Evolutionary conservation across 176 grass and related monocot species (phyloP).

Genomic region (Pontederia crassipes): DNA sequence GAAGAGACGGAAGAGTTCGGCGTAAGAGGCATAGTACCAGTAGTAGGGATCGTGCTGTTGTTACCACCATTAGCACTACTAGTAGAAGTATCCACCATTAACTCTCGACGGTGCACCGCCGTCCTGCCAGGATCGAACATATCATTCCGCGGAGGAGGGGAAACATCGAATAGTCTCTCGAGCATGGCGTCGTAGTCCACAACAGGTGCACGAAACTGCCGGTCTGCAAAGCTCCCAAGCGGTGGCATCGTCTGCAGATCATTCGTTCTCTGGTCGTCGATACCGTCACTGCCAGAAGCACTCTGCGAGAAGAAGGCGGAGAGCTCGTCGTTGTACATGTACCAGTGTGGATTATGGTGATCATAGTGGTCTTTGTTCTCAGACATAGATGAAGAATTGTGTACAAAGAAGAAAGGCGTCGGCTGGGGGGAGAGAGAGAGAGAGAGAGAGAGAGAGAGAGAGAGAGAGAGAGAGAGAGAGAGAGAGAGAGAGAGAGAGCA

Average conservation of each 20-base stretch:
- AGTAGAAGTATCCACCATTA: background rate
- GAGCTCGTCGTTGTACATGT: conserved; percentile 56
- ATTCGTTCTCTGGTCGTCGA: too few species aligned
- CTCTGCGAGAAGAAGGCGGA: conserved; percentile 51
- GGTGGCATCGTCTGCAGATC: conserved; percentile 4
- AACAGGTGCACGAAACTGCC: background rate
- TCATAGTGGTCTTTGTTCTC: conserved; percentile 18
- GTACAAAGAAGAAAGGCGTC: background rate
- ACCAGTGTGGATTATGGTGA: conserved; percentile 18
- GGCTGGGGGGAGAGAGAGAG: conserved; percentile 9
- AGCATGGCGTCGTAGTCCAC: background rate
- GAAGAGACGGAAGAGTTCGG: conserved; percentile 80
- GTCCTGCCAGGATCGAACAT: conserved; percentile 8
- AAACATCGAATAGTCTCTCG: background rate
- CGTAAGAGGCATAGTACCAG: conserved; percentile 25
- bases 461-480: background rate
- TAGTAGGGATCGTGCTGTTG: background rate
- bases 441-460: background rate
- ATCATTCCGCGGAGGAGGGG: background rate
- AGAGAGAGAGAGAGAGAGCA: background rate
- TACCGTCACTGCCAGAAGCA: conserved; percentile 6
- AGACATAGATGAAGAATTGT: conserved; percentile 23
- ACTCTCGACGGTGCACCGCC: background rate
- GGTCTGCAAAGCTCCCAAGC: background rate
- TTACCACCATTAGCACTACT: background rate